Evolutionary conservation across 176 grass and related monocot genomes (phyloP), one percentile per base, ranked within the genome.

Genomic region (Oryza glaberrima): DNA sequence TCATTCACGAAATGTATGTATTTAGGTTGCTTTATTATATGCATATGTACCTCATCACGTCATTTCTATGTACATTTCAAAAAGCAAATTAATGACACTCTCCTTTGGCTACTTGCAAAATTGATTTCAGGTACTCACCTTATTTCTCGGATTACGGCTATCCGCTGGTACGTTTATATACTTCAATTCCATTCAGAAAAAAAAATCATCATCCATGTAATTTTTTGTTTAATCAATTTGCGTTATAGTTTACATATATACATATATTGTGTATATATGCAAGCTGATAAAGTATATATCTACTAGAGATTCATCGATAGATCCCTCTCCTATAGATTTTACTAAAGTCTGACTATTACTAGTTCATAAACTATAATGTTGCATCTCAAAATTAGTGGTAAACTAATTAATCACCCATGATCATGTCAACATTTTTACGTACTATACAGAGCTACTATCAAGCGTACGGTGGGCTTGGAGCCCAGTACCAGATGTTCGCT

Each of bases 81-180:
- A 20, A 7, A 16, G 7, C 1, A 54, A 43, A 11, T 76, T 34
- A 35, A 35, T 4, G n/a, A 40, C 43, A 38, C 26, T 19, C 26
- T 19, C 3, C 30, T 38, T 38, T 65, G 34, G 49, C 10, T 16
- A 15, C 19, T 79, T 30, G 19, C 1, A 44, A 81, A 67, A 61
- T 69, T 68, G 47, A 86, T 54, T 87, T n/a, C 80, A 90, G 89
- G 70, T 90, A 90, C 44, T 44, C 80, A 7, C 84, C 89, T 3
- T 90, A 83, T 34, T 83, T 83, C 69, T 80, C 84, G 43, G 84
- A 90, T 43, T 83, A 87, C 49, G 23, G 76, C 48, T 90, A 80
- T 2, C 84, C 80, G 0, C 76, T 86, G 88, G 88, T 90, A 89
- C 28, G 13, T 26, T 12, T 20, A 34, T 2, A 47, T 25, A 58